Percentiles rank a stretch among this genome's conserved stretches.
Conservation (phyloP, 2,329 filamentous ascomycete genomes). For the Aotearoamyces nothofagi region DNA sequence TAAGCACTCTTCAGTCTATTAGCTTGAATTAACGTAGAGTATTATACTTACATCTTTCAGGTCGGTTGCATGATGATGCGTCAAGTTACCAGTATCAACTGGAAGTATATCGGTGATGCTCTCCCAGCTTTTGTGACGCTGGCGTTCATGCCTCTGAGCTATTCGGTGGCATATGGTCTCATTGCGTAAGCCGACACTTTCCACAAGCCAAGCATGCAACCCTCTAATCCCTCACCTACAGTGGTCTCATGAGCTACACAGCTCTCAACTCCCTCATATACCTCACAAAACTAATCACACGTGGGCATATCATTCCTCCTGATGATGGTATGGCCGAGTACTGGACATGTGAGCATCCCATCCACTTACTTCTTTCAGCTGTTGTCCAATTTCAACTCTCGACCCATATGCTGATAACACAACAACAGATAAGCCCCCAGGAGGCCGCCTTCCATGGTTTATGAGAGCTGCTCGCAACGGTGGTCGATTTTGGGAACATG, state of each 20-base stretch:
- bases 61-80: conserved; percentile 69
- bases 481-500: conserved; percentile 3
- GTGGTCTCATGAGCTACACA: conserved; percentile 34
- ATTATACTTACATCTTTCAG: conserved; percentile 17
- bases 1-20: conserved; percentile 18
- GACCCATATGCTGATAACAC: too few species aligned
- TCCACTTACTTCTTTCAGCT: too few species aligned
- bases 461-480: conserved; percentile 2
- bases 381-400: too few species aligned
- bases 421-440: not conserved
- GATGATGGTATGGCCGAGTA: conserved; percentile 36
- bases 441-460: conserved; percentile 3
- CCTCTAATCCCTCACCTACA: conserved; percentile 1
- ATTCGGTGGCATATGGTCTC: conserved; percentile 64
- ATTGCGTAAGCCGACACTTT: conserved; percentile 29
- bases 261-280: conserved; percentile 34
- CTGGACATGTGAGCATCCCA: conserved; percentile 31
- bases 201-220: conserved; percentile 23
- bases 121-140: conserved; percentile 64
- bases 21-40: conserved; percentile 2
- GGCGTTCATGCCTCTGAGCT: conserved; percentile 63
- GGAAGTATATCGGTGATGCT: conserved; percentile 61
- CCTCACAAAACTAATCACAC: conserved; percentile 28
- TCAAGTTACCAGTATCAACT: conserved; percentile 61
- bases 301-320: conserved; percentile 28